Percentiles rank a stretch among this genome's conserved stretches.
These are phyloP conservation scores for Starmerella stellata DNA, from an alignment of 805 yeast species.

Conservation along the genomic window DNA sequence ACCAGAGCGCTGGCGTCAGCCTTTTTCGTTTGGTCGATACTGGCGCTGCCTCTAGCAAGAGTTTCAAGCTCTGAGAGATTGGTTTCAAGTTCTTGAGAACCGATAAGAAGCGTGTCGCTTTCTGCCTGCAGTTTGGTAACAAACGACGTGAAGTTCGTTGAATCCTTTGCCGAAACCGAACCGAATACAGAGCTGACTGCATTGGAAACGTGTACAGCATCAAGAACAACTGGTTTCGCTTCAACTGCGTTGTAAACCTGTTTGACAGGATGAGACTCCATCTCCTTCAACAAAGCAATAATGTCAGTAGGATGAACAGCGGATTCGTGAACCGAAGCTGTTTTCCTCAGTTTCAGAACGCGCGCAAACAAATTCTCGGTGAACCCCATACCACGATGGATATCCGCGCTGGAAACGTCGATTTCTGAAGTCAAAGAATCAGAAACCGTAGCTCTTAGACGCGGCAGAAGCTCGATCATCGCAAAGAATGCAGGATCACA, in stretches of 20 bases:
- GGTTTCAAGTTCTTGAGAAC: too few species aligned
- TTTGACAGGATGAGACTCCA: background rate
- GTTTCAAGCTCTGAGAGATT: too few species aligned
- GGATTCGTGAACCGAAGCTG: too few species aligned
- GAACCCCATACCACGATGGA: slow-evolving; percentile 58
- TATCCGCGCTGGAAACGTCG: slow-evolving; percentile 59
- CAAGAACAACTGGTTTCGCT: background rate
- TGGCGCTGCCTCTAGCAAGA: too few species aligned
- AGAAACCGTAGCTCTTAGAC: slow-evolving; percentile 47
- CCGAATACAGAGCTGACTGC: too few species aligned
- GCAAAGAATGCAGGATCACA: slow-evolving; percentile 42
- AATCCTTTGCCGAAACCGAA: too few species aligned
- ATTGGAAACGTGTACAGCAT: too few species aligned
- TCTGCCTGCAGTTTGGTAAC: too few species aligned
- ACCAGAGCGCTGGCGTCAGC: too few species aligned
- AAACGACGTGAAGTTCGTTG: too few species aligned
- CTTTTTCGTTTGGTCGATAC: too few species aligned
- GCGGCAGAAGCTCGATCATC: slow-evolving; percentile 61
- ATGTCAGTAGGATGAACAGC: background rate
- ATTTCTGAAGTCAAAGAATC: slow-evolving; percentile 21
- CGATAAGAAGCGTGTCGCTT: too few species aligned
- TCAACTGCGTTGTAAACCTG: background rate
- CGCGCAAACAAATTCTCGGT: slow-evolving; percentile 51
- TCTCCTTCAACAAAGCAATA: background rate
- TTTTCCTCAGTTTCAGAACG: slow-evolving; percentile 27